These are phyloP conservation scores for Xylaria sp. DNA, from an alignment of 2,329 filamentous ascomycete species.

Conservation along the genomic window DNA sequence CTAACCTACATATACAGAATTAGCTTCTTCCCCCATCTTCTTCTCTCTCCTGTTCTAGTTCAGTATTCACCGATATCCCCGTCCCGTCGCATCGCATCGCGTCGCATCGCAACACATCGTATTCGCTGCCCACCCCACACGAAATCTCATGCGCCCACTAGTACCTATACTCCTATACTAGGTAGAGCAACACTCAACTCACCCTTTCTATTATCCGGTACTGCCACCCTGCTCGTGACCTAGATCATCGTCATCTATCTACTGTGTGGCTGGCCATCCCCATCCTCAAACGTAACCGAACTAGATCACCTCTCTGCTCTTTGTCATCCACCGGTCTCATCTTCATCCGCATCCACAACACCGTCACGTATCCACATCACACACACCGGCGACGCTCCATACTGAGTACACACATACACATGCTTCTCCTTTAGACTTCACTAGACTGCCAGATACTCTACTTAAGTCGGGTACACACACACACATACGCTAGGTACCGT, in stretches of 20 bases:
- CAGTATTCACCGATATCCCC: too few relatives aligned
- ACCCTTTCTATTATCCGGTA: too few relatives aligned
- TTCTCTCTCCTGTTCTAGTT: too few relatives aligned
- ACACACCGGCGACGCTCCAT: not conserved
- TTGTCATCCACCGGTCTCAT: not conserved
- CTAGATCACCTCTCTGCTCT: slow-evolving; percentile 5
- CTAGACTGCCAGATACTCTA: not conserved
- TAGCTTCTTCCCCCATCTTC: too few relatives aligned
- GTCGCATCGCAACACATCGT: too few relatives aligned
- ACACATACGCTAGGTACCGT: not conserved
- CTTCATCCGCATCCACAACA: not conserved
- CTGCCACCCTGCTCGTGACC: slow-evolving; percentile 30
- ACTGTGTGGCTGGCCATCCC: slow-evolving; percentile 7
- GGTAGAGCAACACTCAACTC: too few relatives aligned
- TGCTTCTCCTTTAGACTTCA: not conserved
- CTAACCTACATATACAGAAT: too few relatives aligned
- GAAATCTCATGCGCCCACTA: too few relatives aligned
- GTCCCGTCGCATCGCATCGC: too few relatives aligned
- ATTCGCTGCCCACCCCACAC: too few relatives aligned
- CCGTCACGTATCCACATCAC: slow-evolving; percentile 1
- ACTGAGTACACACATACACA: not conserved
- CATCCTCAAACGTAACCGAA: not conserved
- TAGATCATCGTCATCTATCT: slow-evolving; percentile 18
- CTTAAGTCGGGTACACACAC: not conserved
- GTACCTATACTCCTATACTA: too few relatives aligned